Percentiles rank a stretch among this genome's conserved stretches.
These are phyloP conservation scores for Cryptococcus deneoformans DNA, from an alignment of 1,284 basidiomycete species.

Conservation along the genomic window DNA sequence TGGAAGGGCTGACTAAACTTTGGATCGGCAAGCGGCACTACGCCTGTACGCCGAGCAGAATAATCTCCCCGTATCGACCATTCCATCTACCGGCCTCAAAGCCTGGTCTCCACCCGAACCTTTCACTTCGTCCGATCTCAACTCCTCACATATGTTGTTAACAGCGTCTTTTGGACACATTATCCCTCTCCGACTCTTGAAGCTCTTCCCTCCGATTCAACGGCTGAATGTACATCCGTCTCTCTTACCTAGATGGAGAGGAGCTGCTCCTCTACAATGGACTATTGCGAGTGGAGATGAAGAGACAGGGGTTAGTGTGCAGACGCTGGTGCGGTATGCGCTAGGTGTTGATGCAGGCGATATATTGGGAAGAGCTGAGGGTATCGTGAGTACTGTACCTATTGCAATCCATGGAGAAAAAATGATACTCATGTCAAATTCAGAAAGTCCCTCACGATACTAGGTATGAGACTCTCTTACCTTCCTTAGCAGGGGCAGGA, in stretches of 20 bases:
- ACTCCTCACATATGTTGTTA: conserved; percentile 67
- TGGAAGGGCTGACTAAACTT: too few species aligned
- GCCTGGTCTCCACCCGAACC: conserved; percentile 5
- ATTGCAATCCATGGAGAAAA: not conserved
- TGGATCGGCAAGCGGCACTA: conserved; percentile 9
- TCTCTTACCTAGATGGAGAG: conserved; percentile 80
- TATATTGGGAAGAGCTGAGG: conserved; percentile 38
- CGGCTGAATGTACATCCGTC: conserved; percentile 93
- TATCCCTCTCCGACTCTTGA: conserved; percentile 64
- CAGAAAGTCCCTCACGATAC: not conserved
- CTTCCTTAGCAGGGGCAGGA: conserved; percentile 56
- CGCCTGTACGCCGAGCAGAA: conserved; percentile 9
- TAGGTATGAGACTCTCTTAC: not conserved
- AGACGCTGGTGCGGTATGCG: conserved; percentile 42
- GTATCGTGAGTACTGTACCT: conserved; percentile 34
- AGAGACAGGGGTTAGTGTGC: conserved; percentile 67
- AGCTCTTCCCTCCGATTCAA: conserved; percentile 61
- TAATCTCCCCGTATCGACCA: conserved; percentile 1
- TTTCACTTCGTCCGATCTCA: conserved; percentile 57
- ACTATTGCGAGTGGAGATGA: conserved; percentile 63
- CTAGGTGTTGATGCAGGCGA: conserved; percentile 50
- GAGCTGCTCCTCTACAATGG: conserved; percentile 90
- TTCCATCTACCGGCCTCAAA: conserved; percentile 11
- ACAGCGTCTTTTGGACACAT: conserved; percentile 94
- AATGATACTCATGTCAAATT: not conserved